Evolutionary conservation across 805 yeast species (phyloP), one percentile per base, ranked within the genome.

Genomic region (Schwanniomyces occidentalis): DNA sequence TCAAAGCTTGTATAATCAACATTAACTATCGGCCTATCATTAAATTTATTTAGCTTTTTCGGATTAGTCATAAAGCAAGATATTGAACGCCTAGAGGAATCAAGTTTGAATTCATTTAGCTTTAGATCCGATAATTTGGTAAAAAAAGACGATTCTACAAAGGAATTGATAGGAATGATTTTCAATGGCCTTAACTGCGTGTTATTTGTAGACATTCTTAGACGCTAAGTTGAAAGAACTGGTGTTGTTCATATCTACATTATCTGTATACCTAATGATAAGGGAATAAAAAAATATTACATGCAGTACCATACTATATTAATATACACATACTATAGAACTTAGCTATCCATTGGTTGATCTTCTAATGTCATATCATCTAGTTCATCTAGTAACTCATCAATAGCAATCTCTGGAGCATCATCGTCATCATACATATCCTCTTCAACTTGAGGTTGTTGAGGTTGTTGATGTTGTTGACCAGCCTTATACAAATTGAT

Each of bases 371-470:
- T 86, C 95, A 90, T 83, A 39, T 85, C 96, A 50, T 89, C 97
- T 52, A 93, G 72, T 58, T 93, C 99, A 51, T 93, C 98, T 64
- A 93, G 73, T 50, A 93, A 73, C 65, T 93, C 98, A 54, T 90
- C 96, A 38, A 93, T 79, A 41, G 82, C 88, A 49, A 93, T 85
- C 47, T 76, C 83, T 31, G 98, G 97, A 21, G 88, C 93, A 51
- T 84, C 93, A 7, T 61, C 68, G 8, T 54, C 59, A n/a, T 52
- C 56, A 8, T 47, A 56, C 30, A 69, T 76, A 6, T 70, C 67
- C 23, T 58, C 71, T 6, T 60, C 80, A n/a, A n/a, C n/a, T n/a
- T n/a, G n/a, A n/a, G n/a, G n/a, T n/a, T n/a, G n/a, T 53, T 65
- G 75, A 19, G 63, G 78, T 16, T 54, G 54, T 8, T 55, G 52